Evolutionary conservation across 78 protist species (phyloP).

Genomic region (Chrysochromulina tobinii): DNA sequence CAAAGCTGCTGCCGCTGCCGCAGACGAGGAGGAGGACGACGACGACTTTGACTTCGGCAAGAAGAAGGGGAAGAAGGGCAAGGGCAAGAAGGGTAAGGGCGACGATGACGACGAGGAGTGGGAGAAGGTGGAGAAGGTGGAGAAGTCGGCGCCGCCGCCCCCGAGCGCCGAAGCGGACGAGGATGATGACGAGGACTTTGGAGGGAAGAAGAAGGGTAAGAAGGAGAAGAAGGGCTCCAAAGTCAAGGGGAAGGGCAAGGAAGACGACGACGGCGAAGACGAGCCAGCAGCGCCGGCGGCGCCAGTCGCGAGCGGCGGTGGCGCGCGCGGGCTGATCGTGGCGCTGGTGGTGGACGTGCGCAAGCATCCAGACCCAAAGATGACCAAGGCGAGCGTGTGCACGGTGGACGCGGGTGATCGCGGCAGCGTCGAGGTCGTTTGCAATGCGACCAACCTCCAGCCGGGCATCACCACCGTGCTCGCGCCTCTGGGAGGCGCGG

Average conservation of each 20-base stretch:
- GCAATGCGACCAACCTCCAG: neutral
- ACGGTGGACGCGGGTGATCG: neutral
- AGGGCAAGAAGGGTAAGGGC: neutral
- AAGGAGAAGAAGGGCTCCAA: neutral
- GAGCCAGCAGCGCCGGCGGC: neutral
- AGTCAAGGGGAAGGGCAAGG: neutral
- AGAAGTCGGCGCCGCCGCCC: neutral
- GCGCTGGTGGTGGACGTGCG: neutral
- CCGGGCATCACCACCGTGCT: neutral
- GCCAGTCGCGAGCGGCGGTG: neutral
- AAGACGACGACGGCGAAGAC: neutral
- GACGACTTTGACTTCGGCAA: neutral
- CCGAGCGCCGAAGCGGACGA: neutral
- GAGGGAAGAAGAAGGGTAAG: neutral
- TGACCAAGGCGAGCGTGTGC: neutral
- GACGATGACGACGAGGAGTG: neutral
- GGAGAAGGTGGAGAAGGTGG: neutral
- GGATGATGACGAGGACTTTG: no score
- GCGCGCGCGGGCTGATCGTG: neutral
- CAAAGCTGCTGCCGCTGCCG: neutral
- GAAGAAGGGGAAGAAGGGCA: neutral
- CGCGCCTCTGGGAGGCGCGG: neutral
- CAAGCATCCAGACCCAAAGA: neutral
- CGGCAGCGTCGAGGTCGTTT: neutral
- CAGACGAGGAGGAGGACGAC: neutral